These are phyloP conservation scores for Leccinum broughii DNA, from an alignment of 768 basidiomycete species.

Conservation along the genomic window DNA sequence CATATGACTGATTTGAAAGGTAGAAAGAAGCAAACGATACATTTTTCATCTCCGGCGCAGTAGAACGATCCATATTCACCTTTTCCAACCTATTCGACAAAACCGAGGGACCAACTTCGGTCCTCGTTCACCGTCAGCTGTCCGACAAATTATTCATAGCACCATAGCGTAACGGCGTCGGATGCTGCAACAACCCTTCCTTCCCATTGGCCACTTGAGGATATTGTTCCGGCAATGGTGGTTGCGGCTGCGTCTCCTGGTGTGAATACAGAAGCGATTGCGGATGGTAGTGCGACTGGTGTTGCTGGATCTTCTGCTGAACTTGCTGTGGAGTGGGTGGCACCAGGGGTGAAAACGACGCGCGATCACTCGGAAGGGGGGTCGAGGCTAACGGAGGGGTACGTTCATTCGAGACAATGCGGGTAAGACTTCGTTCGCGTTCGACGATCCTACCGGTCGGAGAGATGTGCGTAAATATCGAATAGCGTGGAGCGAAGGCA, in stretches of 20 bases:
- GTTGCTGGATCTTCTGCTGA: conserved; percentile 20
- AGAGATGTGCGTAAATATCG: background rate
- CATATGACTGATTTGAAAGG: background rate
- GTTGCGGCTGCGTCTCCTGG: background rate
- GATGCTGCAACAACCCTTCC: conserved; percentile 10
- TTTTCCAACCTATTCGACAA: background rate
- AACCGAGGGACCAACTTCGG: background rate
- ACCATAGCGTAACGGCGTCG: conserved; percentile 21
- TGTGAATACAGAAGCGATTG: background rate
- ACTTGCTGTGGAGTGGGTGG: conserved; percentile 21
- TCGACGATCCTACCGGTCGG: conserved; percentile 50
- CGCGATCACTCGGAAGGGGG: conserved; percentile 9
- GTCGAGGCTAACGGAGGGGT: conserved; percentile 36
- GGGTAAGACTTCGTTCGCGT: conserved; percentile 42
- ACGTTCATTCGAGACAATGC: conserved; percentile 32
- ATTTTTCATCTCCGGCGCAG: background rate
- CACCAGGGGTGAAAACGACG: conserved; percentile 8
- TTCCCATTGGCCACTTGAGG: background rate
- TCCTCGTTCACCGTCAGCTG: conserved; percentile 8
- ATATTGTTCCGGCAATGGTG: background rate
- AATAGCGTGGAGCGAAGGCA: background rate
- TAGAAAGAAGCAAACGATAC: background rate
- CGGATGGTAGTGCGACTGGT: conserved; percentile 12
- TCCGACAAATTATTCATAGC: conserved; percentile 11
- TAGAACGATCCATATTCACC: background rate